Evolutionary conservation across 139 green algal genomes (phyloP).

Genomic region (Axilococcus clingmanii): DNA sequence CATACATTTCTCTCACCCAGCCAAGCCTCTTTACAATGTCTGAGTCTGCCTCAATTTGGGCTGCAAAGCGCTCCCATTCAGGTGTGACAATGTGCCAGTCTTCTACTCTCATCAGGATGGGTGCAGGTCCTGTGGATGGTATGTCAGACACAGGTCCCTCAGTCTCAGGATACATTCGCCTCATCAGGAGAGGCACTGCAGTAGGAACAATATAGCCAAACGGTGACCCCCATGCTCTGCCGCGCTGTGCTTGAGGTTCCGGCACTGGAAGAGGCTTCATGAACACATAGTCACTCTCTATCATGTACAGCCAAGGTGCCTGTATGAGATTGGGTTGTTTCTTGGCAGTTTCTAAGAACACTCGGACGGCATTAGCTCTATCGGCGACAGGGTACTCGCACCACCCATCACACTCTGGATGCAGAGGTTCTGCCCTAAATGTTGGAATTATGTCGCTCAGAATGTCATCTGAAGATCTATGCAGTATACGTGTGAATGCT

Average conservation of each 20-base stretch:
- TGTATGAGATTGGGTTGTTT: conserved; percentile 40
- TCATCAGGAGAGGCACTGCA: conserved; percentile 14
- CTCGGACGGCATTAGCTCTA: conserved; percentile 57
- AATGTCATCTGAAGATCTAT: conserved; percentile 49
- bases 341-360: conserved; percentile 48
- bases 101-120: conserved; percentile 44
- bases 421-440: conserved; percentile 43
- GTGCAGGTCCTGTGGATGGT: conserved; percentile 51
- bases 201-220: conserved; percentile 71
- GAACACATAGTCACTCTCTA: conserved; percentile 73
- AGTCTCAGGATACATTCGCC: conserved; percentile 10
- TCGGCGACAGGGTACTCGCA: conserved; percentile 72
- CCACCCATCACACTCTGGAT: conserved; percentile 51
- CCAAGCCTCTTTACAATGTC: conserved; percentile 45
- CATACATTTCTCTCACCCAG: conserved; percentile 90
- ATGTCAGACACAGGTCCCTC: conserved; percentile 3
- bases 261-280: conserved; percentile 42
- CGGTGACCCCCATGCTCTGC: conserved; percentile 37
- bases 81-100: conserved; percentile 47
- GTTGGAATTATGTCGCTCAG: conserved; percentile 48
- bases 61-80: conserved; percentile 68
- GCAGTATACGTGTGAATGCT: conserved; percentile 74
- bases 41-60: conserved; percentile 60
- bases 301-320: conserved; percentile 56
- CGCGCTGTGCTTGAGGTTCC: conserved; percentile 2